phyloP scores from a whole-genome alignment of 176 grass and related monocot species.

The Triticum turgidum region DNA sequence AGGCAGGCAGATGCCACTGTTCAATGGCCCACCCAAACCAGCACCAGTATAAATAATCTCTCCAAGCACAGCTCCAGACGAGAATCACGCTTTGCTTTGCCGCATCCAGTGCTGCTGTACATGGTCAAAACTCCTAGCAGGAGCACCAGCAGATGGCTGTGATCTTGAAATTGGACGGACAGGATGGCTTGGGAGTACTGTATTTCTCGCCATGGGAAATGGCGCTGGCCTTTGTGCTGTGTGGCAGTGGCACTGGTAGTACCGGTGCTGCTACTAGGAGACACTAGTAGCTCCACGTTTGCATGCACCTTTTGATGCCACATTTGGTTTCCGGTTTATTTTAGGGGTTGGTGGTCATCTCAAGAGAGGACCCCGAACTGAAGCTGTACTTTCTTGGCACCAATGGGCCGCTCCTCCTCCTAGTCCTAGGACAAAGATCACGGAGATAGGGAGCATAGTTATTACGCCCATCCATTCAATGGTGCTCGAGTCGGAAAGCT shows the following conservation, averaged over 20 bases:
- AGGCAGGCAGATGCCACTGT: slow-evolving; percentile 37
- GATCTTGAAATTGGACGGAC: slow-evolving; percentile 27
- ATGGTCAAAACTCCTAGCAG: neutral
- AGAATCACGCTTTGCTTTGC: slow-evolving; percentile 20
- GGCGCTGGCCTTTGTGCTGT: slow-evolving; percentile 46
- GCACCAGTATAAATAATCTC: neutral
- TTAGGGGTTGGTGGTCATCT: slow-evolving; percentile 36
- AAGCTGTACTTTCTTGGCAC: slow-evolving; percentile 46
- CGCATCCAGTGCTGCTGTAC: neutral
- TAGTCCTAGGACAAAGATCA: slow-evolving; percentile 41
- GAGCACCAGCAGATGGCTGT: neutral
- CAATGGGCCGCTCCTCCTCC: slow-evolving; percentile 31
- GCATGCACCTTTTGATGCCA: slow-evolving; percentile 56
- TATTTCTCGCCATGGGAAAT: slow-evolving; percentile 42
- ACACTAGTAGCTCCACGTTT: slow-evolving; percentile 16
- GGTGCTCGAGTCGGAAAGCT: slow-evolving; percentile 29
- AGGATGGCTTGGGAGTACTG: slow-evolving; percentile 28
- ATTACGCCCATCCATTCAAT: slow-evolving; percentile 43
- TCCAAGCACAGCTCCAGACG: slow-evolving; percentile 34
- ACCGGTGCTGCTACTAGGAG: neutral
- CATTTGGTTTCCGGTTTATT: slow-evolving; percentile 34
- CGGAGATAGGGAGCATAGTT: slow-evolving; percentile 26
- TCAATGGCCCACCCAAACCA: slow-evolving; percentile 10
- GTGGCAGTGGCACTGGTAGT: neutral
- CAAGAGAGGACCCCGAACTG: slow-evolving; percentile 33